Evolutionary conservation across 257 asterid species (phyloP).

Genomic region (Lycium ferocissimum): DNA sequence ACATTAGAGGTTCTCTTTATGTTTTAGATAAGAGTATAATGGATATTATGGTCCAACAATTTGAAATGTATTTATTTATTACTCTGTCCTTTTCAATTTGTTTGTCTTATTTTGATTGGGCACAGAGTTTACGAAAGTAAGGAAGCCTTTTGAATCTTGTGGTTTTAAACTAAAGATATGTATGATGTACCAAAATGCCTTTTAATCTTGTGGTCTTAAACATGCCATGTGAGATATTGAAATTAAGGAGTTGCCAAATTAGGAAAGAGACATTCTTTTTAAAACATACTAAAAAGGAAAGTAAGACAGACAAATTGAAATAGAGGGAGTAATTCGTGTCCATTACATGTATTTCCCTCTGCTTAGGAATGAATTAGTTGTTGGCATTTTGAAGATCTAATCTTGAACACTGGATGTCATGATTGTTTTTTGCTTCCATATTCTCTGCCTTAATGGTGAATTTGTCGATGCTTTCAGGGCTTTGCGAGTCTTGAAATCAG

Average conservation of each 20-base stretch:
- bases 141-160: too few species aligned
- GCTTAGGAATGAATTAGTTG: not conserved
- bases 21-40: not conserved
- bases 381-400: not conserved
- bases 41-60: not conserved
- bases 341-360: not conserved
- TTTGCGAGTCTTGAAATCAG: slow-evolving; percentile 77
- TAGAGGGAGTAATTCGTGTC: not conserved
- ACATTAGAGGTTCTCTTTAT: not conserved
- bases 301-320: too few species aligned
- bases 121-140: too few species aligned
- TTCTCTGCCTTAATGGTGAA: slow-evolving; percentile 5
- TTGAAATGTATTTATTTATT: not conserved
- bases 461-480: slow-evolving; percentile 59
- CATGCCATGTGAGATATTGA: too few species aligned
- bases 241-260: too few species aligned
- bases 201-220: too few species aligned
- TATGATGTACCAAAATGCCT: too few species aligned
- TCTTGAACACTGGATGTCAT: not conserved
- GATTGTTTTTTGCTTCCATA: not conserved
- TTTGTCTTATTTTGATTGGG: too few species aligned
- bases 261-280: too few species aligned
- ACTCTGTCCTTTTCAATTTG: too few species aligned
- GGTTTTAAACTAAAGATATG: too few species aligned
- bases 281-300: too few species aligned